Percentiles rank a stretch among this genome's conserved stretches.
phyloP scores from a whole-genome alignment of 345 rosid genomes.

The Rhodamnia rubescens region DNA sequence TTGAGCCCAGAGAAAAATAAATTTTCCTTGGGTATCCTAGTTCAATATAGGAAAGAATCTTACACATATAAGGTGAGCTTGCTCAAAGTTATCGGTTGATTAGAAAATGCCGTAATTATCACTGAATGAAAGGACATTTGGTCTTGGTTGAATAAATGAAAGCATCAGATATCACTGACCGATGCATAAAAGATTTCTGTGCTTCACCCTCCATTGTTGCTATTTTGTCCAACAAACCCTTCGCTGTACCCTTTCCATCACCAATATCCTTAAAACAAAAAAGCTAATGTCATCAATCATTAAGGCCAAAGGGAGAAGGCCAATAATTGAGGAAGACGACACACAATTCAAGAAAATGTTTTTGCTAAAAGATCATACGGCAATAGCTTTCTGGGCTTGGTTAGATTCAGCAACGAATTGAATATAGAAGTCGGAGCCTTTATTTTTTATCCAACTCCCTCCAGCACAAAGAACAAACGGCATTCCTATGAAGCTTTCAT shows the following conservation, averaged over 20 bases:
- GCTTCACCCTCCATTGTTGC: slow-evolving; percentile 82
- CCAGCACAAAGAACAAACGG: slow-evolving; percentile 74
- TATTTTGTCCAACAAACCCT: slow-evolving; percentile 60
- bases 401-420: slow-evolving; percentile 39
- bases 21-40: neutral
- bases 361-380: slow-evolving; percentile 3
- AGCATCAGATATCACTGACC: slow-evolving; percentile 41
- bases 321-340: neutral
- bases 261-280: slow-evolving; percentile 38
- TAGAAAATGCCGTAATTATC: neutral
- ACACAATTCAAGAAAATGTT: neutral
- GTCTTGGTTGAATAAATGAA: neutral
- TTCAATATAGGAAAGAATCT: neutral
- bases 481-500: slow-evolving; percentile 68
- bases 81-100: neutral
- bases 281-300: neutral
- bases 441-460: slow-evolving; percentile 78
- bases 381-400: slow-evolving; percentile 62
- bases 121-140: neutral
- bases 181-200: slow-evolving; percentile 96
- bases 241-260: slow-evolving; percentile 84
- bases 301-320: neutral
- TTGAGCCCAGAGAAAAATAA: neutral
- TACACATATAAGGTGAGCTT: neutral
- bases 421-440: slow-evolving; percentile 66